These are phyloP conservation scores for Colletotrichum sp. DNA, from an alignment of 2,329 filamentous ascomycete species.

Conservation along the genomic window DNA sequence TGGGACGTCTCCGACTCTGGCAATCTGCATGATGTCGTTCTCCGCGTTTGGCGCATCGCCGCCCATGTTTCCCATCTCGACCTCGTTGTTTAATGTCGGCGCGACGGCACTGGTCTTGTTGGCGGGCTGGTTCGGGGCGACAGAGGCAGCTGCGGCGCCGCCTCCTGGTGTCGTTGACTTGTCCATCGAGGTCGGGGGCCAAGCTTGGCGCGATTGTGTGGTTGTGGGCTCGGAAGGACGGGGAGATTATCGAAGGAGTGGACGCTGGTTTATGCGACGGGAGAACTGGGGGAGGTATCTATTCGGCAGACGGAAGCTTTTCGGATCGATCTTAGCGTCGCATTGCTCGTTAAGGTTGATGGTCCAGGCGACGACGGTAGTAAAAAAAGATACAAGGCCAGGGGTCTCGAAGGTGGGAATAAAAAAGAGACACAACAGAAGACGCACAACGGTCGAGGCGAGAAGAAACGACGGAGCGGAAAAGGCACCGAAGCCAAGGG, in stretches of 20 bases:
- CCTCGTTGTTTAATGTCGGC: conserved; percentile 61
- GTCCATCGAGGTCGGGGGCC: conserved; percentile 39
- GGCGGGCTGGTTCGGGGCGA: conserved; percentile 58
- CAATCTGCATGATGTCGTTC: conserved; percentile 94
- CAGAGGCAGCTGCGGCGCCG: conserved; percentile 40
- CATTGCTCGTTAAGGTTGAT: conserved; percentile 4
- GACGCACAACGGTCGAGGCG: neutral
- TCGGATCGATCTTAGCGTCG: conserved; percentile 18
- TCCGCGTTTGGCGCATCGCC: conserved; percentile 48
- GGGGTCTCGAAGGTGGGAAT: neutral
- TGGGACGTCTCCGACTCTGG: conserved; percentile 82
- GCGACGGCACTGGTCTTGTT: conserved; percentile 58
- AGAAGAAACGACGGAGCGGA: neutral
- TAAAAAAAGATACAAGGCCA: neutral
- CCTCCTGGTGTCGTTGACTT: conserved; percentile 40
- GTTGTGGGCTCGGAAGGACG: neutral
- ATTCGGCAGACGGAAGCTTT: neutral
- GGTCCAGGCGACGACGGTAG: neutral
- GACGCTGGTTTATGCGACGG: neutral
- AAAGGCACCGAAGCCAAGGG: conserved; percentile 14
- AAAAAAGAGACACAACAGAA: neutral
- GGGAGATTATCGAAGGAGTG: neutral
- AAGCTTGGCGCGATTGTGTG: neutral
- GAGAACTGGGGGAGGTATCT: neutral
- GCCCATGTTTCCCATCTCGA: conserved; percentile 59